These are phyloP conservation scores for Furcasterigmium furcatum DNA, from an alignment of 2,329 filamentous ascomycete genomes.

Conservation along the genomic window DNA sequence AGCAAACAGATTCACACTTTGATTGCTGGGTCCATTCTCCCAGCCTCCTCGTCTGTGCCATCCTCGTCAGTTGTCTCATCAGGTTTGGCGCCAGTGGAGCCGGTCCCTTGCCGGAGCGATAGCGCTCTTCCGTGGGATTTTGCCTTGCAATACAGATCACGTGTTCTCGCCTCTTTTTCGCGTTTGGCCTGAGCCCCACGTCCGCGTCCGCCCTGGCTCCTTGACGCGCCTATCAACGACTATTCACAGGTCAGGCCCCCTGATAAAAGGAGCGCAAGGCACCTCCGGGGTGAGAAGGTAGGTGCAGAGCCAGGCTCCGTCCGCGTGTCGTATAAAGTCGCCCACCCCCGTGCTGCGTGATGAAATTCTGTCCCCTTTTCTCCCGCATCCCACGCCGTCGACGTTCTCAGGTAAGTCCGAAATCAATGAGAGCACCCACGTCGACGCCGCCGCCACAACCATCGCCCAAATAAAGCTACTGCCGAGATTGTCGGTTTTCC, in stretches of 20 bases:
- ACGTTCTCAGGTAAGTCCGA: slow-evolving; percentile 25
- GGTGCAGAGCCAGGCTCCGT: no score
- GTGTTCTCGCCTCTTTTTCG: background rate
- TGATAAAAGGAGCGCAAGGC: background rate
- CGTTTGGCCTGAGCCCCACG: background rate
- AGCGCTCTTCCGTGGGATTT: no score
- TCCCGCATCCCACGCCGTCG: background rate
- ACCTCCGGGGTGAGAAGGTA: no score
- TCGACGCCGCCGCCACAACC: background rate
- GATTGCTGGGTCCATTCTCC: no score
- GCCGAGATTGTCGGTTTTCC: background rate
- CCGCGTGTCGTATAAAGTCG: background rate
- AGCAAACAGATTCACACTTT: no score
- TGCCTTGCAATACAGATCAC: no score
- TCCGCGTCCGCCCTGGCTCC: background rate
- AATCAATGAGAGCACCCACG: background rate
- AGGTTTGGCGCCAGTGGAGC: no score
- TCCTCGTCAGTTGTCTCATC: no score
- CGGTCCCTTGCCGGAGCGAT: no score
- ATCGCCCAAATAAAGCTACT: background rate
- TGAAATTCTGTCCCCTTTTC: background rate
- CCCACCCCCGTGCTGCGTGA: background rate
- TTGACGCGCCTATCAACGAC: background rate
- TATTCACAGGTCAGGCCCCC: no score
- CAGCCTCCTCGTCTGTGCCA: no score